These are phyloP conservation scores for Vitis hybrid DNA, from an alignment of 177 flowering plant species.

Conservation along the genomic window DNA sequence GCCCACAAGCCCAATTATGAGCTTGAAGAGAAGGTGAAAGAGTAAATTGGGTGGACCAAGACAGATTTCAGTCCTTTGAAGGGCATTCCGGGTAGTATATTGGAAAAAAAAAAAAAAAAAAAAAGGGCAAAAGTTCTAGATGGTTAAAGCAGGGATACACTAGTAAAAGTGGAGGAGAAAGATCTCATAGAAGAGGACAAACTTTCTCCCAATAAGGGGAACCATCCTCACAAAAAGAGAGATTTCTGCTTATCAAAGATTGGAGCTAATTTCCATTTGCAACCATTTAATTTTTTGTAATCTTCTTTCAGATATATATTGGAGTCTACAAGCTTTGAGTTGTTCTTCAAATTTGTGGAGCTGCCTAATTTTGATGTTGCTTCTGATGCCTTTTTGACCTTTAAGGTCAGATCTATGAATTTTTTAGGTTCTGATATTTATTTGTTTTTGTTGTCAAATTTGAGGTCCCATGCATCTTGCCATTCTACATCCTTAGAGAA, in stretches of 20 bases:
- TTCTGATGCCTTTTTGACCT: slow-evolving; percentile 94
- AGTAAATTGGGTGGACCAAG: too few species aligned
- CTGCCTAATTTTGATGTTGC: slow-evolving; percentile 91
- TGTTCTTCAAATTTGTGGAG: slow-evolving; percentile 95
- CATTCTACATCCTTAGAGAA: slow-evolving; percentile 5
- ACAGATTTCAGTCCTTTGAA: too few species aligned
- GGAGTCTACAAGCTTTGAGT: slow-evolving; percentile 87
- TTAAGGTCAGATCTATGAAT: slow-evolving; percentile 62
- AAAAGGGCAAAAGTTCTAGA: too few species aligned
- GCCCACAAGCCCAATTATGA: too few species aligned
- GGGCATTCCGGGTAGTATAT: too few species aligned
- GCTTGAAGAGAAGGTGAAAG: too few species aligned
- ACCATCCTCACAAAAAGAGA: neutral
- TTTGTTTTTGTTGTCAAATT: neutral
- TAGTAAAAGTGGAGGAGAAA: too few species aligned
- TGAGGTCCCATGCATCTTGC: neutral
- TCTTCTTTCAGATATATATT: slow-evolving; percentile 79
- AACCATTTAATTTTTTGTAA: slow-evolving; percentile 22
- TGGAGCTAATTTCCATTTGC: slow-evolving; percentile 8
- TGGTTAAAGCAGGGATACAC: too few species aligned
- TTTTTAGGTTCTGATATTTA: neutral
- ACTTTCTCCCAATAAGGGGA: too few species aligned
- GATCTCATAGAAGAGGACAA: too few species aligned
- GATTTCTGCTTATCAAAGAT: neutral
- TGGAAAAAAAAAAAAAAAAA: too few species aligned